phyloP scores from a whole-genome alignment of 2,329 filamentous ascomycete species.

The Berkeleyomyces basicola region DNA sequence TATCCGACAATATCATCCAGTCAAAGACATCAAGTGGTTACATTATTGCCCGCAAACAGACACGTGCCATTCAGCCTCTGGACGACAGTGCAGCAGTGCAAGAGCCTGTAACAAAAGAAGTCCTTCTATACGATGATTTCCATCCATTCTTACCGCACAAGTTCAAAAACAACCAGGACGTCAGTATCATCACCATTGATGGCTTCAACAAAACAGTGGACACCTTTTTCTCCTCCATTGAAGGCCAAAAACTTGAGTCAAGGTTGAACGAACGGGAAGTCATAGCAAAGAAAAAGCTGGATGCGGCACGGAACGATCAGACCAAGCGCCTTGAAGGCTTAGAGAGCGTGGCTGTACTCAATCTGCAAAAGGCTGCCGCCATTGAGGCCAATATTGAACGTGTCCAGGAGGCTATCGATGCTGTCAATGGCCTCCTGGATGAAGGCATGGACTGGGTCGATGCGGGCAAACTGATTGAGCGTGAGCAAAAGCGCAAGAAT shows the following conservation, averaged over 20 bases:
- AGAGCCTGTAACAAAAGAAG: conserved; percentile 24
- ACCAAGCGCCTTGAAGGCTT: conserved; percentile 69
- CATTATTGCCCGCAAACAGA: conserved; percentile 56
- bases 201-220: conserved; percentile 89
- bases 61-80: not conserved
- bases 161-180: conserved; percentile 48
- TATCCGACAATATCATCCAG: conserved; percentile 52
- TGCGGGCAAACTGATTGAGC: conserved; percentile 72
- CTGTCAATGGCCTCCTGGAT: conserved; percentile 76
- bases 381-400: conserved; percentile 83
- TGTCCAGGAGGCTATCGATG: conserved; percentile 82
- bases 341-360: conserved; percentile 63
- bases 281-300: conserved; percentile 65
- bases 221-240: conserved; percentile 91
- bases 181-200: conserved; percentile 58
- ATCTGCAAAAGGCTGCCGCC: conserved; percentile 73
- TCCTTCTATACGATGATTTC: conserved; percentile 78
- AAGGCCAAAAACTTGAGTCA: conserved; percentile 82
- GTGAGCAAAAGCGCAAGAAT: conserved; percentile 67
- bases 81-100: conserved; percentile 12
- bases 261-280: conserved; percentile 67
- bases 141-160: conserved; percentile 81
- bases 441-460: conserved; percentile 98
- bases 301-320: conserved; percentile 71
- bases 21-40: conserved; percentile 58